Evolutionary conservation across 768 basidiomycete species (phyloP), one percentile per base, ranked within the genome.

Genomic region (Boletus pseudopeckii): DNA sequence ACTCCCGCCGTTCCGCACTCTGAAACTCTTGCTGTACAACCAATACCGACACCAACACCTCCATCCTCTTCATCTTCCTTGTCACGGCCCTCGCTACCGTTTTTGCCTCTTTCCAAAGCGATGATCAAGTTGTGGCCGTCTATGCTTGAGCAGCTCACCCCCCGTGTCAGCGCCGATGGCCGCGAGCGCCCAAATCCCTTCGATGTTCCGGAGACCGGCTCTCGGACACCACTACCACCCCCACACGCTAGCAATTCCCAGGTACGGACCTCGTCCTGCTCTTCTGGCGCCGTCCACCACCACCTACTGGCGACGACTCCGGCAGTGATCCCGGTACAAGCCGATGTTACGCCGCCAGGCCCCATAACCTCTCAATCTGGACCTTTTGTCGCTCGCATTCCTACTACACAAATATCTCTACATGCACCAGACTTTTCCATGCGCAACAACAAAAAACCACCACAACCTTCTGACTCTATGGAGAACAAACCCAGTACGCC

Each of bases 361-460:
- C 66, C 74, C 70, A 69, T 74, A 71, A 76, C 79, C 54, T 74
- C 81, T 64, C 70, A 74, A 52, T 68, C 75, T 59, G 76, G 73
- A 68, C 66, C 72, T 61, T 78, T 81, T 68, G 73, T 77, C 60
- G 74, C 78, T 53, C 75, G 77, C 48, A 72, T 74, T 61, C 83
- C 78, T 74, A 85, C 75, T 66, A 80, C 80, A 45, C 72, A 75
- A 53, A 82, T 92, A 69, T 85, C 91, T 59, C 78, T 93, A 74
- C 85, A 90, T 88, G 86, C 88, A 30, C 90, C 91, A 69, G 80
- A 84, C 67, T 90, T 91, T 75, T 82, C 84, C 69, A 90, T 90
- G 85, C 83, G 83, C 65, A 80, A 77, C 68, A 80, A 77, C 55
- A 74, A 78, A 64, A 74, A 73, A 54, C 67, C 69, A 47, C 48